These are phyloP conservation scores for Mycena sanguinolenta DNA, from an alignment of 768 basidiomycete species.

Conservation along the genomic window DNA sequence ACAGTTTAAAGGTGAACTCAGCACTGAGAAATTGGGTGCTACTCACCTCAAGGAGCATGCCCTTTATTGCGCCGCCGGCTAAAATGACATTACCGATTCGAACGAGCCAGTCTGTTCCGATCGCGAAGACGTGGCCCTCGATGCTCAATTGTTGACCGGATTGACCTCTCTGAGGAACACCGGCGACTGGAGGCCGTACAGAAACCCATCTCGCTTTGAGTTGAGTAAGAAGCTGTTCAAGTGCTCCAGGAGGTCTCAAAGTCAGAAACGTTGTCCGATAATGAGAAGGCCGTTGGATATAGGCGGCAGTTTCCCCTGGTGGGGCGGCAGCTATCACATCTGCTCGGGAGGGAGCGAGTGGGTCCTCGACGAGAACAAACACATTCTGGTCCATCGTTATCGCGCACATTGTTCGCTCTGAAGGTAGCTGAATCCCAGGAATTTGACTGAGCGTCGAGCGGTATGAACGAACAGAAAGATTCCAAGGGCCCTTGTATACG, in stretches of 20 bases:
- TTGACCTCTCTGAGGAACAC: conserved; percentile 59
- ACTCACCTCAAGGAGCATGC: conserved; percentile 87
- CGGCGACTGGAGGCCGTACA: conserved; percentile 64
- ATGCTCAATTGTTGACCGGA: conserved; percentile 76
- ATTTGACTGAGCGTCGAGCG: conserved; percentile 77
- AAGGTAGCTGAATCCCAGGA: conserved; percentile 61
- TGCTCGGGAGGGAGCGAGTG: conserved; percentile 74
- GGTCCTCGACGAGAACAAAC: conserved; percentile 76
- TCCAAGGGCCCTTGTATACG: conserved; percentile 73
- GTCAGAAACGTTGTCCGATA: conserved; percentile 85
- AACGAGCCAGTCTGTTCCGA: conserved; percentile 87
- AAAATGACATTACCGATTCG: conserved; percentile 83
- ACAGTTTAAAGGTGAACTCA: conserved; percentile 8
- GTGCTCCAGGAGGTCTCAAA: conserved; percentile 76
- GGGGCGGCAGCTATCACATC: conserved; percentile 67
- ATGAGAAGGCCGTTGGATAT: conserved; percentile 68
- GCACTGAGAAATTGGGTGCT: conserved; percentile 3
- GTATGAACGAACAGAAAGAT: conserved; percentile 78
- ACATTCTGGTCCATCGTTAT: conserved; percentile 86
- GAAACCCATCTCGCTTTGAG: conserved; percentile 83
- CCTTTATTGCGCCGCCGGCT: conserved; percentile 80
- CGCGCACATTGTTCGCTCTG: conserved; percentile 80
- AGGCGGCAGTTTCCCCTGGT: conserved; percentile 56
- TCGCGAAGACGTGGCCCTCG: conserved; percentile 77
- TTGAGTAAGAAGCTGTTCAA: conserved; percentile 82